A percentile compares a stretch with the other conserved stretches of the same genome.
These are phyloP conservation scores for Cylindrotheca closterium DNA, from an alignment of 108 stramenopile species.

Conservation along the genomic window DNA sequence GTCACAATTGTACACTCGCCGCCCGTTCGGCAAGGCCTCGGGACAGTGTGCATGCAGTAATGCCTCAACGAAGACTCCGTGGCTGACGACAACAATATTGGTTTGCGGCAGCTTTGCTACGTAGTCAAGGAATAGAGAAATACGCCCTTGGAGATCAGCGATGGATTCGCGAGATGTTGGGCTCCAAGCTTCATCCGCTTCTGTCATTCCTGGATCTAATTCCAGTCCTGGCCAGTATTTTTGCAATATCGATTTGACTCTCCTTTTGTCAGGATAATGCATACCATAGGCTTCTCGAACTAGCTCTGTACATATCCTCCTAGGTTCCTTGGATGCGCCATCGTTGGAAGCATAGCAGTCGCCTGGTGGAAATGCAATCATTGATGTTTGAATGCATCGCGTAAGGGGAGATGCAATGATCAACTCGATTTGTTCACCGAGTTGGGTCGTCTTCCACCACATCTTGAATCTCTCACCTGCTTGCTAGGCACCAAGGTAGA, in stretches of 20 bases:
- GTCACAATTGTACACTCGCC: conserved; percentile 76
- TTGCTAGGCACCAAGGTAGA: background rate
- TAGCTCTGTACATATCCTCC: conserved; percentile 50
- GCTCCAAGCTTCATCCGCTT: conserved; percentile 64
- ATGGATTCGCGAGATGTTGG: conserved; percentile 54
- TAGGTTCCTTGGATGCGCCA: conserved; percentile 18
- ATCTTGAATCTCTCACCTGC: conserved; percentile 15
- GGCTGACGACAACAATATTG: conserved; percentile 65
- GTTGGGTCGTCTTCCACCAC: conserved; percentile 26
- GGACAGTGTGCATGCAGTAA: conserved; percentile 52
- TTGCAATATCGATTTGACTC: conserved; percentile 37
- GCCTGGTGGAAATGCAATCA: conserved; percentile 55
- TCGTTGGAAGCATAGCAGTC: conserved; percentile 22
- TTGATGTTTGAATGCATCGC: conserved; percentile 75
- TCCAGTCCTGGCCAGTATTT: conserved; percentile 48
- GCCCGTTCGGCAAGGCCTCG: conserved; percentile 43
- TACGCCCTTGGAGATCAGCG: conserved; percentile 38
- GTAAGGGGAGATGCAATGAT: conserved; percentile 46
- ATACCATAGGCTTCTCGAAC: conserved; percentile 75
- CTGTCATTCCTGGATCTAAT: conserved; percentile 54
- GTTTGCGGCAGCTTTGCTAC: conserved; percentile 45
- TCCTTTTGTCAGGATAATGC: conserved; percentile 63
- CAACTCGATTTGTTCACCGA: conserved; percentile 18
- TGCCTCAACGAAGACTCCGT: conserved; percentile 82
- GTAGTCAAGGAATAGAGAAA: conserved; percentile 46